These are phyloP conservation scores for Clathrus columnatus DNA, from an alignment of 768 basidiomycete genomes.

Conservation along the genomic window DNA sequence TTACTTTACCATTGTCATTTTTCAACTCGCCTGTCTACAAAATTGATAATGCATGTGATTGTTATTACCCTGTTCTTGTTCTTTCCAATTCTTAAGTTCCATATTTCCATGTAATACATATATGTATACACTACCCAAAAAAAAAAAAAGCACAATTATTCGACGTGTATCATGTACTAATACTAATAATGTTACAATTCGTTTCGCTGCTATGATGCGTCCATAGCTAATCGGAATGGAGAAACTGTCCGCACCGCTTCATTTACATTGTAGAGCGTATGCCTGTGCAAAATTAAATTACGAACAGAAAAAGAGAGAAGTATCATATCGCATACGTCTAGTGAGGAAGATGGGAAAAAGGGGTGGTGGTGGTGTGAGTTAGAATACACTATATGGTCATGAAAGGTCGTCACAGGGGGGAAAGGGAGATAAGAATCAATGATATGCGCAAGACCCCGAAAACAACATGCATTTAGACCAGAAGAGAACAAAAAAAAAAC, in stretches of 20 bases:
- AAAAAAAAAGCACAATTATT: slow-evolving; percentile 1
- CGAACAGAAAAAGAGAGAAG: neutral
- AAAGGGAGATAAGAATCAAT: neutral
- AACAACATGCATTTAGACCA: neutral
- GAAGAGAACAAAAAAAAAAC: neutral
- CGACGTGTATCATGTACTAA: neutral
- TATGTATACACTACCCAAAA: neutral
- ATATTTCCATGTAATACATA: neutral
- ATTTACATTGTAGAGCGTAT: neutral
- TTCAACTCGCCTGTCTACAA: neutral
- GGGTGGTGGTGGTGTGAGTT: neutral
- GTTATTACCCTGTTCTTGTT: neutral
- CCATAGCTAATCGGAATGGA: neutral
- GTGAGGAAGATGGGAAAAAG: neutral
- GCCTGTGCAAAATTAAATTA: neutral
- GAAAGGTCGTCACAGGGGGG: slow-evolving; percentile 1
- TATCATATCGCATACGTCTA: slow-evolving; percentile 5
- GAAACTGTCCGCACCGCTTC: slow-evolving; percentile 2
- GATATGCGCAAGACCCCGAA: neutral
- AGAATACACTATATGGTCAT: slow-evolving; percentile 8
- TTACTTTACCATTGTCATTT: neutral
- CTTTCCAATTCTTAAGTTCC: neutral
- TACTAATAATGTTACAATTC: neutral
- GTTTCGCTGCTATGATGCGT: neutral
- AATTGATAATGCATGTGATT: neutral